These are phyloP conservation scores for Lepiota venenata DNA, from an alignment of 768 basidiomycete species.

Conservation along the genomic window DNA sequence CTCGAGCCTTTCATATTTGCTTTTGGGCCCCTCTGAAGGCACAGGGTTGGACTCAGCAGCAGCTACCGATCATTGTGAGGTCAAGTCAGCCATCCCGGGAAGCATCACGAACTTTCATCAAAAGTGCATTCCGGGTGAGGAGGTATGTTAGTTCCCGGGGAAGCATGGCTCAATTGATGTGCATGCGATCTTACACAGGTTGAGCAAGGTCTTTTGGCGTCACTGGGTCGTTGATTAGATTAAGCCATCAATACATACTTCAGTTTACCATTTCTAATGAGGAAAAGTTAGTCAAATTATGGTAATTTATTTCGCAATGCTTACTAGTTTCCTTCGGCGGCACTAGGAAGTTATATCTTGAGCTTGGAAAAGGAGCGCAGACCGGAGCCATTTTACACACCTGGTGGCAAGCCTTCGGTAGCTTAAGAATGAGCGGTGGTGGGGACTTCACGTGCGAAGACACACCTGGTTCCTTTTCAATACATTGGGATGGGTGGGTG, in stretches of 20 bases:
- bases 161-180: conserved; percentile 61
- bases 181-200: conserved; percentile 76
- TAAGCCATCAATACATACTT: not conserved
- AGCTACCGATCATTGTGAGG: conserved; percentile 18
- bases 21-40: conserved; percentile 51
- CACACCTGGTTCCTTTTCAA: conserved; percentile 52
- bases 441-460: not conserved
- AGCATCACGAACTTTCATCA: conserved; percentile 43
- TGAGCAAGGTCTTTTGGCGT: conserved; percentile 73
- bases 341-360: conserved; percentile 41
- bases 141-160: conserved; percentile 51
- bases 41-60: conserved; percentile 36
- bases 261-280: conserved; percentile 57
- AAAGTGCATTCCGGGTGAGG: conserved; percentile 70
- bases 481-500: conserved; percentile 39
- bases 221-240: conserved; percentile 35
- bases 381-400: conserved; percentile 24
- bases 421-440: not conserved
- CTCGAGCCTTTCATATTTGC: conserved; percentile 61
- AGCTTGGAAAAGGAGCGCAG: conserved; percentile 16
- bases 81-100: not conserved
- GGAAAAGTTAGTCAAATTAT: conserved; percentile 4
- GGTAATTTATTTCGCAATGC: conserved; percentile 18
- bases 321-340: conserved; percentile 68
- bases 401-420: conserved; percentile 50